These are phyloP conservation scores for Hypomyces rosellus DNA, from an alignment of 2,329 filamentous ascomycete species.

Conservation along the genomic window DNA sequence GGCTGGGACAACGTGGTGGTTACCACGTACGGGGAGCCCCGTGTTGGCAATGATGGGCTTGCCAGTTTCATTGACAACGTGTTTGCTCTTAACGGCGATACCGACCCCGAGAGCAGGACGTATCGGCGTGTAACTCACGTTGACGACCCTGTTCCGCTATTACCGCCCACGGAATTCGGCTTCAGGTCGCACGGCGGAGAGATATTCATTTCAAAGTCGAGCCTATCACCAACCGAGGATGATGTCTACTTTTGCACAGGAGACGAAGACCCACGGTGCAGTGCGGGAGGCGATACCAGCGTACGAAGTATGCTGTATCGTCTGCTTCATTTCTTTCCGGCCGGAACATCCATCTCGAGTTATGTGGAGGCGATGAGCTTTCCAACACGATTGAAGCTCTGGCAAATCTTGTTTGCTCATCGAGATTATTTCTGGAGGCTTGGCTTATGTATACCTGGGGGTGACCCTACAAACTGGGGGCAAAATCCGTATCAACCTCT, in stretches of 20 bases:
- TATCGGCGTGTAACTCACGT: constrained; percentile 81
- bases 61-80: constrained; percentile 48
- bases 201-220: constrained; percentile 70
- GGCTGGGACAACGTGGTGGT: constrained; percentile 68
- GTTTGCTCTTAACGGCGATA: constrained; percentile 37
- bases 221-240: constrained; percentile 58
- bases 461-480: constrained; percentile 63
- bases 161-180: constrained; percentile 84
- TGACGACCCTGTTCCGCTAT: constrained; percentile 80
- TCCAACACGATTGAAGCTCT: constrained; percentile 63
- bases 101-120: constrained; percentile 26
- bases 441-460: constrained; percentile 80
- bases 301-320: constrained; percentile 22
- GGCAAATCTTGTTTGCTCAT: constrained; percentile 90
- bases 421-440: constrained; percentile 95
- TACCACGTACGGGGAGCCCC: constrained; percentile 90
- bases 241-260: constrained; percentile 71
- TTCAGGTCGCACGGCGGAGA: constrained; percentile 82
- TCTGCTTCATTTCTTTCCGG: constrained; percentile 18
- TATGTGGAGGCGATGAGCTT: constrained; percentile 38
- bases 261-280: constrained; percentile 65
- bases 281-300: constrained; percentile 49
- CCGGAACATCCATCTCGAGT: constrained; percentile 19
- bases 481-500: constrained; percentile 33
- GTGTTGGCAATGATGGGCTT: constrained; percentile 53